A percentile compares a stretch with the other conserved stretches of the same genome.
phyloP scores from a whole-genome alignment of 495 filamentous ascomycete genomes.

The Tuber magnatum region DNA sequence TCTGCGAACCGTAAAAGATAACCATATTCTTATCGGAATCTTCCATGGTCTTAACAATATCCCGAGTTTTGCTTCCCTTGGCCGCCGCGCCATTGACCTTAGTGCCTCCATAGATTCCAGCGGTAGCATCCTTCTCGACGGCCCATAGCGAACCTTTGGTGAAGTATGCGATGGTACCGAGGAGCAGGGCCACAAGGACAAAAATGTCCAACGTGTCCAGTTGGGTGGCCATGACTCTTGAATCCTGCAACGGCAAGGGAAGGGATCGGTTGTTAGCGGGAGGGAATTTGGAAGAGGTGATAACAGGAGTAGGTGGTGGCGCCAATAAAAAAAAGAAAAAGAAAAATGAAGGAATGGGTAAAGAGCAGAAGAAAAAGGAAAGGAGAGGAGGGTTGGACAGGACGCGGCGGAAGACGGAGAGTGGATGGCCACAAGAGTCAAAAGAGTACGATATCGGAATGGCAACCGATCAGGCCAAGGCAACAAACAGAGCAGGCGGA shows the following conservation, averaged over 20 bases:
- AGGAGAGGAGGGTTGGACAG: conserved; percentile 16
- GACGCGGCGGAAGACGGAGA: conserved; percentile 14
- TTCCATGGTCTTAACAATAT: conserved; percentile 93
- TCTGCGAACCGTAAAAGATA: conserved; percentile 97
- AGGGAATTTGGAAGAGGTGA: not conserved
- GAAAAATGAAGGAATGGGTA: conserved; percentile 20
- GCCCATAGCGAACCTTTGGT: conserved; percentile 94
- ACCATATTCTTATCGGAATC: conserved; percentile 94
- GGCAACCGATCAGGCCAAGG: not conserved
- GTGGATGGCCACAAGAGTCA: conserved; percentile 19
- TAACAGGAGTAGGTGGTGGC: conserved; percentile 12
- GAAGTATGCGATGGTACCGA: conserved; percentile 90
- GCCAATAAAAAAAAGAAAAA: conserved; percentile 18
- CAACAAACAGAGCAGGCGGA: not conserved
- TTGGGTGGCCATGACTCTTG: conserved; percentile 65
- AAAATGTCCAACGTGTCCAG: conserved; percentile 90
- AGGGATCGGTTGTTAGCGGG: conserved; percentile 23
- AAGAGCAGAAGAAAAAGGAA: conserved; percentile 20
- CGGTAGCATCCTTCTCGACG: conserved; percentile 78
- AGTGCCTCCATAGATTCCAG: conserved; percentile 56
- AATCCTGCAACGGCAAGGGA: conserved; percentile 21
- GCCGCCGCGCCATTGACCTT: conserved; percentile 53
- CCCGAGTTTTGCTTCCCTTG: conserved; percentile 80
- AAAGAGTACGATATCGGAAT: not conserved
- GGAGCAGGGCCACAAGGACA: conserved; percentile 74